Evolutionary conservation across 306 rosid species (phyloP), one percentile per base, ranked within the genome.

Genomic region (Quercus gilva): DNA sequence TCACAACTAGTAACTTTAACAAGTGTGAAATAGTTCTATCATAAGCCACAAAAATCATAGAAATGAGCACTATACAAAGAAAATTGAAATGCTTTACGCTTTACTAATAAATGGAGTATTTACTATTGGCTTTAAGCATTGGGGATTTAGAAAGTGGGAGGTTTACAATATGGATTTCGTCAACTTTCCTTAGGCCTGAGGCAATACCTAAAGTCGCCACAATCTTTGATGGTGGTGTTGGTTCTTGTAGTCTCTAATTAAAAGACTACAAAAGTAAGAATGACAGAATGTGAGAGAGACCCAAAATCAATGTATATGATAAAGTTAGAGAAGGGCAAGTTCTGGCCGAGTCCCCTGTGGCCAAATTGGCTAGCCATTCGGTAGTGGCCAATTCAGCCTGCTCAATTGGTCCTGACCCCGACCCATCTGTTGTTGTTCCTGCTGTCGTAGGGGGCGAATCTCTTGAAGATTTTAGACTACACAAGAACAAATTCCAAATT

Each of bases 361-460:
- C 97, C 92, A 92, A 77, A 63, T 89, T 73, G 1, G 97, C 97
- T 2, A 91, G 79, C 88, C 91, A 88, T 37, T 37, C 45, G 58
- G 94, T 77, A 73, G 84, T 56, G 28, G 90, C 88, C 20, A 88
- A 9, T 71, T 78, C 87, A 1, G 90, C 79, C 63, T 86, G 84
- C 61, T 74, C 73, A 14, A 91, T 83, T 0, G 89, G 15, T 19
- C n/a, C 77, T 3, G 86, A 25, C 4, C 81, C 80, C 53, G 53
- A 49, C 53, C 25, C 26, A 31, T 33, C 51, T 37, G 35, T 41
- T 17, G 71, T 15, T 60, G 59, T 25, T 41, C 51, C 85, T 0
- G 82, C 1, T 6, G 25, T 33, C 33, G 73, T 55, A 14, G 92
- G 69, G 5, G 85, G 35, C 0, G 87, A 76, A 82, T 81, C 91